phyloP scores from a whole-genome alignment of 441 rosid genomes.

The Gossypium lobatum region DNA sequence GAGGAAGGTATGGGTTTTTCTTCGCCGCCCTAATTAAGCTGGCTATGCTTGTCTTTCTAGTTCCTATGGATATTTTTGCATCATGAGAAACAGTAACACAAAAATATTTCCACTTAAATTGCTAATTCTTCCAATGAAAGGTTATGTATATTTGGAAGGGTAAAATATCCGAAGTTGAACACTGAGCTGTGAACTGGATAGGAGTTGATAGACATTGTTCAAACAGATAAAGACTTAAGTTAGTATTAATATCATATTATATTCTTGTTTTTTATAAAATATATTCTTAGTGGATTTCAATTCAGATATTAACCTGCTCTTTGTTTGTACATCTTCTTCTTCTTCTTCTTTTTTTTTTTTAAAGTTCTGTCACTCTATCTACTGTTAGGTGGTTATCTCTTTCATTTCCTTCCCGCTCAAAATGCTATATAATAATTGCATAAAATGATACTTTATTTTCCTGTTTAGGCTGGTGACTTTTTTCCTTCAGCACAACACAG shows the following conservation, averaged over 20 bases:
- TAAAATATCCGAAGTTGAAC: background rate
- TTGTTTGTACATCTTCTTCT: background rate
- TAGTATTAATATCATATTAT: background rate
- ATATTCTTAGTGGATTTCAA: background rate
- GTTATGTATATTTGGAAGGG: background rate
- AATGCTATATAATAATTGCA: background rate
- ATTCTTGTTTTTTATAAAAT: background rate
- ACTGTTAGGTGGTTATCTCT: background rate
- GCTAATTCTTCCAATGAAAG: background rate
- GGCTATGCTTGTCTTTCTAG: background rate
- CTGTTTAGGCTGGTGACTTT: slow-evolving; percentile 67
- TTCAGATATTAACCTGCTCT: background rate
- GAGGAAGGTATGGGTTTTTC: slow-evolving; percentile 50
- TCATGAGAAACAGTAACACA: background rate
- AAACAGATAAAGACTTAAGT: background rate
- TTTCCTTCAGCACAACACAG: slow-evolving; percentile 57
- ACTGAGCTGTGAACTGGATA: background rate
- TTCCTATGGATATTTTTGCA: background rate
- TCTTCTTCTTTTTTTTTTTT: background rate
- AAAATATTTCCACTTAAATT: background rate
- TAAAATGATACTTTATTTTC: slow-evolving; percentile 6
- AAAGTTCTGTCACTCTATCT: background rate
- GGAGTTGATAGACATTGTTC: background rate
- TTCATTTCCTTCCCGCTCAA: background rate
- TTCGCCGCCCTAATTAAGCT: slow-evolving; percentile 7